A percentile compares a stretch with the other conserved stretches of the same genome.
These are phyloP conservation scores for Diaporthe destruens DNA, from an alignment of 2,329 filamentous ascomycete species.

Conservation along the genomic window DNA sequence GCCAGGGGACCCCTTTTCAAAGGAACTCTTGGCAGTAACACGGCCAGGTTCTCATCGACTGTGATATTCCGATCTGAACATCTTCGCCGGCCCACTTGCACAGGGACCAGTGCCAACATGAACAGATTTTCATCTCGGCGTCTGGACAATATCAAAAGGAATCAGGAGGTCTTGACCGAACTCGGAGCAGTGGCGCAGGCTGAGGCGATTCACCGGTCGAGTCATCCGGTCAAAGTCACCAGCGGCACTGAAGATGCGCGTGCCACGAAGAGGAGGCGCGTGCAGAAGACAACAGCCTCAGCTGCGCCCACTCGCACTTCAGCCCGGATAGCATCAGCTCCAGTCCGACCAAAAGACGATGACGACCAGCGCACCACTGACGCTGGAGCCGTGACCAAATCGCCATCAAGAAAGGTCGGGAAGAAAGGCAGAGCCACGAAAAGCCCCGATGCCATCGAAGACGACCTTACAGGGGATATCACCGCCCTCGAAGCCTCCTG, in stretches of 20 bases:
- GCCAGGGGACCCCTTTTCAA: not conserved
- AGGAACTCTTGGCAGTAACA: not conserved
- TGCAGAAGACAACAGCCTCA: constrained; percentile 27
- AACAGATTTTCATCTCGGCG: constrained; percentile 59
- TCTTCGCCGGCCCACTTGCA: not conserved
- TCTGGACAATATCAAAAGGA: constrained; percentile 61
- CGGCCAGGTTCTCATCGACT: no score
- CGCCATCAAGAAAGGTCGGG: not conserved
- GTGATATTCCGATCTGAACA: no score
- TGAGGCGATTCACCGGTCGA: constrained; percentile 45
- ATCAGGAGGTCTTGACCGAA: constrained; percentile 60
- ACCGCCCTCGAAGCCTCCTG: constrained; percentile 52
- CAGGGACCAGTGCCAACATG: not conserved
- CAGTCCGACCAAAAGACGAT: constrained; percentile 51
- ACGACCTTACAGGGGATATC: constrained; percentile 38
- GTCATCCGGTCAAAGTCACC: not conserved
- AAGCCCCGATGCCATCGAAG: not conserved
- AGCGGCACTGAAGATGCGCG: not conserved
- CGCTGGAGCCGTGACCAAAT: not conserved
- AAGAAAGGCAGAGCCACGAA: not conserved
- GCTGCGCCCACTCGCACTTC: constrained; percentile 57
- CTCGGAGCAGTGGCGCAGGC: constrained; percentile 56
- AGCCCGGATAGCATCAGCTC: constrained; percentile 59
- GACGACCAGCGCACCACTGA: constrained; percentile 48
- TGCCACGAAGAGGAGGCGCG: constrained; percentile 22